Conservation (phyloP, 1,139 yeast species). For the Candida buenavistaensis region DNA sequence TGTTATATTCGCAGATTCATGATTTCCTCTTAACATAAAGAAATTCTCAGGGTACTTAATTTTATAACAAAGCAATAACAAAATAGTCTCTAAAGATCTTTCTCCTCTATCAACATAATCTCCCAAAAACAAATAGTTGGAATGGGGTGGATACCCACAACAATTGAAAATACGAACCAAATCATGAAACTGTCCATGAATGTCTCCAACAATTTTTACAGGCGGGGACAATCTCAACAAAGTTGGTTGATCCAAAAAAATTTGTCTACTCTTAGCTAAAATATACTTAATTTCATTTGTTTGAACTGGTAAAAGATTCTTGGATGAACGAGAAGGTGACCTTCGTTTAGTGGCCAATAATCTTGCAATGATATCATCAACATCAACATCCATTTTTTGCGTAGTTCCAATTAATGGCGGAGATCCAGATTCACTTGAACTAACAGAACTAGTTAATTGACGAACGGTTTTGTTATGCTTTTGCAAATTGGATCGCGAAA, state of each 20-base stretch:
- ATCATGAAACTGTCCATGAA: slow-evolving; percentile 95
- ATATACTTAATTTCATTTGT: slow-evolving; percentile 62
- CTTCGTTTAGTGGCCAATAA: slow-evolving; percentile 43
- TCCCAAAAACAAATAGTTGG: slow-evolving; percentile 88
- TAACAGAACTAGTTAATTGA: slow-evolving; percentile 11
- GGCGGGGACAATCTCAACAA: slow-evolving; percentile 89
- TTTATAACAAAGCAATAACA: slow-evolving; percentile 82
- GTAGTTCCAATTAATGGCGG: slow-evolving; percentile 26
- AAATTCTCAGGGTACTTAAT: slow-evolving; percentile 96
- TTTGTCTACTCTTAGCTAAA: slow-evolving; percentile 74
- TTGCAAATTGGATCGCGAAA: slow-evolving; percentile 14
- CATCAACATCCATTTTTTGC: slow-evolving; percentile 34
- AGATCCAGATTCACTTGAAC: slow-evolving; percentile 25
- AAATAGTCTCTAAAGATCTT: slow-evolving; percentile 87
- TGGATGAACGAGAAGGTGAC: slow-evolving; percentile 26
- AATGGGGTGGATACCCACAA: slow-evolving; percentile 97
- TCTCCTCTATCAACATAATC: slow-evolving; percentile 98
- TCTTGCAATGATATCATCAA: slow-evolving; percentile 57
- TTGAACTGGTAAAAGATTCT: slow-evolving; percentile 45
- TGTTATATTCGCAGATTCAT: slow-evolving; percentile 95
- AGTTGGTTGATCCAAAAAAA: slow-evolving; percentile 86
- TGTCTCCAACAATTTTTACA: slow-evolving; percentile 96
- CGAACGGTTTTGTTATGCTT: slow-evolving; percentile 9
- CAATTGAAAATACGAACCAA: slow-evolving; percentile 86
- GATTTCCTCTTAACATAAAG: slow-evolving; percentile 89